These are phyloP conservation scores for Malassezia obtusa DNA, from an alignment of 1,284 basidiomycete species.

Conservation along the genomic window DNA sequence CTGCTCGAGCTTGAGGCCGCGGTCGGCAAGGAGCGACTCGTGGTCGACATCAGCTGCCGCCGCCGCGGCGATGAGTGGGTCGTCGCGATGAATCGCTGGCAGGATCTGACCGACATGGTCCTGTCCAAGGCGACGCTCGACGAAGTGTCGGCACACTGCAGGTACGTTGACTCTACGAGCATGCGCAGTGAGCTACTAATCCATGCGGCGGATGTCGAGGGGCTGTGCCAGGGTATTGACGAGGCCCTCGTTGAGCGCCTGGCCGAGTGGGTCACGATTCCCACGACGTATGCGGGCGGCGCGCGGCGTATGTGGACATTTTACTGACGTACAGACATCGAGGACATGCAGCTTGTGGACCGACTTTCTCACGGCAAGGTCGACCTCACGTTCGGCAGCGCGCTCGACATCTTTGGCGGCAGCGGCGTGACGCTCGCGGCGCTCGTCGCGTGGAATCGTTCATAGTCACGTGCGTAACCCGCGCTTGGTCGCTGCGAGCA, in stretches of 20 bases:
- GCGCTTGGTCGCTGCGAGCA: background rate
- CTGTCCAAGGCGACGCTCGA: conserved; percentile 52
- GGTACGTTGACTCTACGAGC: conserved; percentile 51
- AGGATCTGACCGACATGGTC: conserved; percentile 86
- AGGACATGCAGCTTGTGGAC: conserved; percentile 76
- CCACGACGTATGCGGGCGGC: conserved; percentile 93
- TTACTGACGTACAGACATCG: conserved; percentile 56
- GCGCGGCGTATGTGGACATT: conserved; percentile 64
- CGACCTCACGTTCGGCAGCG: conserved; percentile 85
- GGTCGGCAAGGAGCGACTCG: conserved; percentile 75
- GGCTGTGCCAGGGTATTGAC: conserved; percentile 91
- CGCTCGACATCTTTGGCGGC: conserved; percentile 76
- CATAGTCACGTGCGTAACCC: conserved; percentile 5
- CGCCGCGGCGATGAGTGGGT: conserved; percentile 69
- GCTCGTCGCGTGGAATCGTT: conserved; percentile 53
- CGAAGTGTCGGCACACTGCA: conserved; percentile 22
- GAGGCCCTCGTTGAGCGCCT: conserved; percentile 79
- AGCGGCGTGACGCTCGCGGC: conserved; percentile 62
- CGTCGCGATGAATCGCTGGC: conserved; percentile 99
- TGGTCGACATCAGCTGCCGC: conserved; percentile 92
- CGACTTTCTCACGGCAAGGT: conserved; percentile 71
- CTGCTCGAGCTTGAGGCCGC: conserved; percentile 59
- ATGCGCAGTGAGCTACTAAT: conserved; percentile 86
- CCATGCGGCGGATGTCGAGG: conserved; percentile 96
- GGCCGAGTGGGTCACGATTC: conserved; percentile 80